These are phyloP conservation scores for Phlegmacium glaucopus DNA, from an alignment of 768 basidiomycete genomes.

Conservation along the genomic window DNA sequence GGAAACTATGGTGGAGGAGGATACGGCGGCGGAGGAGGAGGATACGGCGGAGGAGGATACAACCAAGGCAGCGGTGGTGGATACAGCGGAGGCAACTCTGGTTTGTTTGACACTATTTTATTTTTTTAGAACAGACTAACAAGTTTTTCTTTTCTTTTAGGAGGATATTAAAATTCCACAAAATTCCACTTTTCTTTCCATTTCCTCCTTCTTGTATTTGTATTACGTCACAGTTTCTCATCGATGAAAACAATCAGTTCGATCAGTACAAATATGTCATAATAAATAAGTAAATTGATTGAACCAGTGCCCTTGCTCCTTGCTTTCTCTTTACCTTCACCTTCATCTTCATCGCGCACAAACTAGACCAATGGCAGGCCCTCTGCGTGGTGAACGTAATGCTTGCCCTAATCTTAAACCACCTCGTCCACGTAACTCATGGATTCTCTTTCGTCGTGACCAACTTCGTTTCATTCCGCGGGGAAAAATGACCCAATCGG, in stretches of 20 bases:
- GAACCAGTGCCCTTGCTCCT: not conserved
- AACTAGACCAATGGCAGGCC: not conserved
- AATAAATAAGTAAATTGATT: not conserved
- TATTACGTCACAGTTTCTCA: not conserved
- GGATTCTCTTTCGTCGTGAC: slow-evolving; percentile 77
- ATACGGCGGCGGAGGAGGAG: slow-evolving; percentile 16
- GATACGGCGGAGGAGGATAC: slow-evolving; percentile 7
- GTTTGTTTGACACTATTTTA: not conserved
- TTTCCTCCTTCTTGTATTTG: not conserved
- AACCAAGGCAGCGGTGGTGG: slow-evolving; percentile 8
- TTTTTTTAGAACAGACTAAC: too few relatives aligned
- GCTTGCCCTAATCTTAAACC: slow-evolving; percentile 24
- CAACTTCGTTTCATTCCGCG: slow-evolving; percentile 43
- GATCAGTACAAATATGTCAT: slow-evolving; percentile 4
- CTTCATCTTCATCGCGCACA: slow-evolving; percentile 6
- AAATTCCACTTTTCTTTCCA: not conserved
- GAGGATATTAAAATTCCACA: slow-evolving; percentile 11
- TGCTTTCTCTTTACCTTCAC: slow-evolving; percentile 5
- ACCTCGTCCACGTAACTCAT: slow-evolving; percentile 76
- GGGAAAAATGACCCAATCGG: slow-evolving; percentile 49
- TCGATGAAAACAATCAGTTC: slow-evolving; percentile 2
- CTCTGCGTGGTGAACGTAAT: slow-evolving; percentile 4
- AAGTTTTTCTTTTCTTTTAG: slow-evolving; percentile 2
- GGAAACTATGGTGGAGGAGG: slow-evolving; percentile 15
- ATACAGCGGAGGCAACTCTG: slow-evolving; percentile 3